Evolutionary conservation across 192 early-diverging fungal species (phyloP), one percentile per base, ranked within the genome.

Genomic region (Rhizoclosmatium sp.): DNA sequence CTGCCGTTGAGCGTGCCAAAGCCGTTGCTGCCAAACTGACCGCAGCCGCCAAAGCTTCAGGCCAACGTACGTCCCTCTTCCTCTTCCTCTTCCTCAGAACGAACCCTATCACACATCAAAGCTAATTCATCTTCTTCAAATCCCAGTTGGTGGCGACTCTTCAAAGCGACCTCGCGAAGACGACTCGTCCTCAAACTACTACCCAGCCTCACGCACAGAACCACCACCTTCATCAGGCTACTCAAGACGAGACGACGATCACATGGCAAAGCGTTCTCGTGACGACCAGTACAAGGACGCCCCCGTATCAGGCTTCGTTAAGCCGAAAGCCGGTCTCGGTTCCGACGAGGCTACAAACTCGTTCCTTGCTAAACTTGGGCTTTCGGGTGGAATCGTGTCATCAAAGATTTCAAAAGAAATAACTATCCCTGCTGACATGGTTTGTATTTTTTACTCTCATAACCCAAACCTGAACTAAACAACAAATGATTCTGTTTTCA

Each of bases 1-100:
- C 31, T 12, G 73, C 73, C 39, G 73, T 75, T 47, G 73, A 75
- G 46, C 58, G 73, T 10, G 73, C 73, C 23, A 75, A 75, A 47
- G 73, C 73, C 16, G 73, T 75, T 44, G 73, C 73, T 64, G 73
- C 73, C 16, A 75, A 75, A 47, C 73, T 75, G 42, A 75, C 73
- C 12, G 73, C 73, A 12, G 73, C 73, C 16, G 73, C 73, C 21
- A 75, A 64, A 45, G 73, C 73, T 12, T 2, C 23, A 19, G 73
- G 73, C 16, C 60, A 60, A 39, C 21, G 73, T 75, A 45, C 46
- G 19, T 49, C 40, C 40, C 40, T 44, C 3, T 0, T 21, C 14
- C 23, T 3, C 67, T 44, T 69, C 23, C 67, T 69, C 42, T 47
- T n/a, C 2, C 23, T 31, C 31, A 31, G 31, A 31, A 31, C 31